Percentiles rank a stretch among this genome's conserved stretches.
These are phyloP conservation scores for Mycena latifolia DNA, from an alignment of 768 basidiomycete species.

Conservation along the genomic window DNA sequence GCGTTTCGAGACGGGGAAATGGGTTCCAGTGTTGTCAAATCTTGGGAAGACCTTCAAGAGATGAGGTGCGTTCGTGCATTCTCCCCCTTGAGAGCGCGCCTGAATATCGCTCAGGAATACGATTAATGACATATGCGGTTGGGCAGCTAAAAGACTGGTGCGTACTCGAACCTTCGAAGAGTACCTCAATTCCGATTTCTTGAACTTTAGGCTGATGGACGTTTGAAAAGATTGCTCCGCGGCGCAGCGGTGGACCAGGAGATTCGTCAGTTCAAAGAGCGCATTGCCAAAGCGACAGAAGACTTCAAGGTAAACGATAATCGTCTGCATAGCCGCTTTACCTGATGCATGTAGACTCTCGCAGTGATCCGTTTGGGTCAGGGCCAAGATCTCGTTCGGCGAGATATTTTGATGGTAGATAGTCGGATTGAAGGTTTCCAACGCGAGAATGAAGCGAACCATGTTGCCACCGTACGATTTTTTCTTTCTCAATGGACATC, in stretches of 20 bases:
- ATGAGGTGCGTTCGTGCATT: neutral
- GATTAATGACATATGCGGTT: slow-evolving; percentile 4
- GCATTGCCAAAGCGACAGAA: neutral
- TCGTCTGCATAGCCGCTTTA: neutral
- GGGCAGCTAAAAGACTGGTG: slow-evolving; percentile 1
- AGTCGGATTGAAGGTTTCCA: neutral
- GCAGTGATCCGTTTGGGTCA: neutral
- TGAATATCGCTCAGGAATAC: no score
- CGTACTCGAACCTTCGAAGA: neutral
- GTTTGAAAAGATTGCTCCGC: neutral
- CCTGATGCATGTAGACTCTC: neutral
- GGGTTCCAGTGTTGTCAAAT: neutral
- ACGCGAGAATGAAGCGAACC: neutral
- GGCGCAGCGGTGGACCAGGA: neutral
- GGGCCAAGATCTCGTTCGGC: slow-evolving; percentile 1
- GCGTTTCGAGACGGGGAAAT: neutral
- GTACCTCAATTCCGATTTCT: neutral
- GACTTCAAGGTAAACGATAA: neutral
- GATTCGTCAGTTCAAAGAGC: slow-evolving; percentile 1
- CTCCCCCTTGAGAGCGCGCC: neutral
- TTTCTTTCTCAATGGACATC: neutral
- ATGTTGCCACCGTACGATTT: neutral
- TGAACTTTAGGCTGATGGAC: neutral
- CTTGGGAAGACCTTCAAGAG: neutral
- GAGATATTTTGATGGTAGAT: neutral